Conservation (phyloP, 768 basidiomycete genomes). For the Agrocybe pediades region DNA sequence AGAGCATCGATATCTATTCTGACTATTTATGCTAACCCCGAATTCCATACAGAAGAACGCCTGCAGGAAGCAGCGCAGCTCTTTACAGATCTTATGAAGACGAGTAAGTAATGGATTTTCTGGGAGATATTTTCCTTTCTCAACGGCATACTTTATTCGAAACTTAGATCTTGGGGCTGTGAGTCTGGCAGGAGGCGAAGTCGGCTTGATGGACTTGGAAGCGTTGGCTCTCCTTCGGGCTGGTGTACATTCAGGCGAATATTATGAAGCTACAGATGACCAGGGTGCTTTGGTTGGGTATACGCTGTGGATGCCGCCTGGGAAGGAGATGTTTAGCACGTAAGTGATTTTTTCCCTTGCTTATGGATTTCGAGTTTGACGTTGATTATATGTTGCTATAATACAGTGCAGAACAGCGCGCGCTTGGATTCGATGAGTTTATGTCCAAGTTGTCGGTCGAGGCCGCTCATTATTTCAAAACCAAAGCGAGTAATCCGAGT, state of each 20-base stretch:
- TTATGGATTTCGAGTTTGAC: not conserved
- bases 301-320: slow-evolving; percentile 34
- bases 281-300: slow-evolving; percentile 24
- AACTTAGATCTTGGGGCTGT: slow-evolving; percentile 23
- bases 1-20: not conserved
- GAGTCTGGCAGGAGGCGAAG: slow-evolving; percentile 27
- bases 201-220: slow-evolving; percentile 23
- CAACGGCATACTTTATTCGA: not conserved
- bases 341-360: slow-evolving; percentile 12
- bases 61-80: slow-evolving; percentile 15
- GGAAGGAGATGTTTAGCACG: slow-evolving; percentile 31
- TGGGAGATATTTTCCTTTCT: not conserved
- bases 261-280: slow-evolving; percentile 27
- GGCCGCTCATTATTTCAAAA: slow-evolving; percentile 25
- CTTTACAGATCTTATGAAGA: slow-evolving; percentile 25
- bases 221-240: slow-evolving; percentile 26
- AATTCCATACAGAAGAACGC: slow-evolving; percentile 13
- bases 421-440: slow-evolving; percentile 27
- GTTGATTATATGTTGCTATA: not conserved
- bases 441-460: slow-evolving; percentile 21
- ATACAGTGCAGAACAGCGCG: slow-evolving; percentile 25
- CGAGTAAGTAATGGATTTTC: slow-evolving; percentile 10
- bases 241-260: slow-evolving; percentile 26
- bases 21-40: not conserved
- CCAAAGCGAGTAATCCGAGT: slow-evolving; percentile 14